Conservation (phyloP, 2,329 filamentous ascomycete species). For the Aspergillus japonicus region DNA sequence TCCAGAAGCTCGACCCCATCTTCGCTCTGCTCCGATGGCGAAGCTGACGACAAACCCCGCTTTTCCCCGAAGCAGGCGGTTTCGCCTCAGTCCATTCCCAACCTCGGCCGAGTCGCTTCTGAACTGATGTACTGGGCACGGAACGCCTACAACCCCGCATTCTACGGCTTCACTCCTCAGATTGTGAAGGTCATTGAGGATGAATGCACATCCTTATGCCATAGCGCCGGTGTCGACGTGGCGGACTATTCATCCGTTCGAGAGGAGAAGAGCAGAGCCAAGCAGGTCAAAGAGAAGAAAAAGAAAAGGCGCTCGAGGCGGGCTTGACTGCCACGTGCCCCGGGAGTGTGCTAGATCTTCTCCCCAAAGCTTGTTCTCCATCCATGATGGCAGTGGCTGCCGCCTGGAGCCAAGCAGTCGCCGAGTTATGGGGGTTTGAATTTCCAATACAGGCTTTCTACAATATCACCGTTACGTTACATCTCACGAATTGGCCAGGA, state of each 20-base stretch:
- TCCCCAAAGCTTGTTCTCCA: neutral
- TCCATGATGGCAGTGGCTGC: neutral
- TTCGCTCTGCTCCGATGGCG: conserved; percentile 23
- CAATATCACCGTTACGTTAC: conserved; percentile 8
- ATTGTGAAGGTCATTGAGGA: conserved; percentile 41
- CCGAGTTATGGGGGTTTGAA: neutral
- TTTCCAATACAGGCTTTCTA: neutral
- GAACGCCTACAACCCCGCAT: conserved; percentile 45
- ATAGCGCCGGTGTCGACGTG: conserved; percentile 36
- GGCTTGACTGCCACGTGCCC: conserved; percentile 1
- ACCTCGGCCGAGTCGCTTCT: conserved; percentile 39
- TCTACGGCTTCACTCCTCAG: conserved; percentile 41
- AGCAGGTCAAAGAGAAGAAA: conserved; percentile 22
- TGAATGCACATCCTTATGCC: conserved; percentile 38
- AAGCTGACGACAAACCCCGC: conserved; percentile 23
- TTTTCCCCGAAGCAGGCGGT: conserved; percentile 6
- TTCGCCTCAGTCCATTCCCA: conserved; percentile 29
- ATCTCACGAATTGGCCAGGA: conserved; percentile 1
- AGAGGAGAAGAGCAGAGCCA: conserved; percentile 23
- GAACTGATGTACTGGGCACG: conserved; percentile 47
- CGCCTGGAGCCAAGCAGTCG: conserved; percentile 5
- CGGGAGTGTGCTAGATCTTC: neutral
- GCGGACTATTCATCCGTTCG: conserved; percentile 29
- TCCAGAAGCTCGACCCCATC: conserved; percentile 26
- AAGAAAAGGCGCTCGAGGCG: conserved; percentile 24